Base-by-base conservation (phyloP, 345 rosid species). In the Noccaea caerulescens region DNA sequence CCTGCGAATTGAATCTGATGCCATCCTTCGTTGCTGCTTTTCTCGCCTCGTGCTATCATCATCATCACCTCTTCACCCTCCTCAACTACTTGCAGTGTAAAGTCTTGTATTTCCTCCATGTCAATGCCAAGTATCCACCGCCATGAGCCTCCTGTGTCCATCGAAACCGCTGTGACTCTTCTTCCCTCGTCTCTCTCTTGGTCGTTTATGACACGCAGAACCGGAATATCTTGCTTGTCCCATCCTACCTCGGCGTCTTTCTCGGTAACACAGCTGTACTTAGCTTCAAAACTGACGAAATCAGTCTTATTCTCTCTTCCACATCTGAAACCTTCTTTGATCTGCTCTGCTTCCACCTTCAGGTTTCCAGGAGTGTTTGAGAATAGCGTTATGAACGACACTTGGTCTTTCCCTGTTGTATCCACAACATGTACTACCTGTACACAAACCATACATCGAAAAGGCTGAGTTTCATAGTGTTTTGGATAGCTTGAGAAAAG, bases 371-470 rank as follows among this genome's bases (percentile, higher is more conserved):
- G 99, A 72, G 99, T 94, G 16, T 73, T 33, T 51, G 99, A 91
- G 82, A 75, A 94, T 10, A 94, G 72, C 12, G 88, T 82, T 62
- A 89, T 63, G 76, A 66, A 94, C 11, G 96, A 84, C 38, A 50
- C 58, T 7, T 87, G 89, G 50, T 80, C 85, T 71, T 72, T 38
- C 72, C 78, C 89, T 58, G 65, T 85, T 57, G 95, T 79, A 77
- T 94, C 95, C 52, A 94, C 95, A 52, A 94, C 86, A 73, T 91
- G 99, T 69, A 94, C 97, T 55, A 93, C 93, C 98, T 86, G 18
- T 39, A 10, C 66, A 56, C 30, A 65, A 65, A 46, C 57, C 58
- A 69, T 45, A 25, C 25, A 37, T 46, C 7, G 1, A 30, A 66
- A 49, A 27, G 10, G 23, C 55, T 8, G 25, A 68, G 23, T 54